Evolutionary conservation across 2,329 filamentous ascomycete genomes (phyloP).

Genomic region (Penicillium sp.): DNA sequence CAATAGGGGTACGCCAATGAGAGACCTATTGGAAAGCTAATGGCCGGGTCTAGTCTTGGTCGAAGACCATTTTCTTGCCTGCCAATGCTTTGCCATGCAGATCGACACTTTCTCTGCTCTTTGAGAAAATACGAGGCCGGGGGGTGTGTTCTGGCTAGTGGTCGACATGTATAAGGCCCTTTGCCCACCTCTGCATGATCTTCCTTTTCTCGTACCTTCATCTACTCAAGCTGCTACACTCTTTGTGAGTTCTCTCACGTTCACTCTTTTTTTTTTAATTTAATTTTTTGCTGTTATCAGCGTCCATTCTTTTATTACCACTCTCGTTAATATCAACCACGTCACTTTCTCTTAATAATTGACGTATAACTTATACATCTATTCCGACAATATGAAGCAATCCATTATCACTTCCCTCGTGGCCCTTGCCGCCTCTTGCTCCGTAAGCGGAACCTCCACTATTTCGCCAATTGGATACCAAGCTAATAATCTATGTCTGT

Average conservation of each 20-base stretch:
- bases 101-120: neutral
- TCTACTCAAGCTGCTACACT: neutral
- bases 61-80: neutral
- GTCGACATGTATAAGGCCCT: neutral
- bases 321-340: neutral
- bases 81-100: neutral
- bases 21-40: neutral
- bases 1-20: neutral
- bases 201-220: neutral
- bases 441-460: neutral
- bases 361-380: neutral
- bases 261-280: neutral
- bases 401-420: neutral
- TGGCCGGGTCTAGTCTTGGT: neutral
- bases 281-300: neutral
- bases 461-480: neutral
- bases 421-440: neutral
- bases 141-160: neutral
- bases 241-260: neutral
- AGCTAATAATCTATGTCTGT: neutral
- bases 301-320: neutral
- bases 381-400: neutral
- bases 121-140: neutral
- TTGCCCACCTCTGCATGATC: neutral
- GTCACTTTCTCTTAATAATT: neutral